Percentiles rank a stretch among this genome's conserved stretches.
These are phyloP conservation scores for Pseudogymnoascus verrucosus DNA, from an alignment of 2,329 filamentous ascomycete genomes.

Conservation along the genomic window DNA sequence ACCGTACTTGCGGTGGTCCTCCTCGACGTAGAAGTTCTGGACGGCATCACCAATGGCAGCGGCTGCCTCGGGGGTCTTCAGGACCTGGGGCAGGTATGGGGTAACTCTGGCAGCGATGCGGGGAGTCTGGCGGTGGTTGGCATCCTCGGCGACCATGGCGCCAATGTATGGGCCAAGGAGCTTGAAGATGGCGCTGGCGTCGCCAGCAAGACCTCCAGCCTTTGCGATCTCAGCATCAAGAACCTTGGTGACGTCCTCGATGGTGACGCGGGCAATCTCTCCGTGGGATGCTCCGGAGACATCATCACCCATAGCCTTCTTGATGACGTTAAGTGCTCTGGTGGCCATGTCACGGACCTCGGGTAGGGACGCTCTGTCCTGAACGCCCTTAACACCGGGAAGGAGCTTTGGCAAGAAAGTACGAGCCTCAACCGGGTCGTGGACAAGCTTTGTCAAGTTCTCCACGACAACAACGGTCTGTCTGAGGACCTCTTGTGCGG, in stretches of 20 bases:
- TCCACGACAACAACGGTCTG: constrained; percentile 96
- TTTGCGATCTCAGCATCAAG: constrained; percentile 71
- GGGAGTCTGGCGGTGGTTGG: constrained; percentile 70
- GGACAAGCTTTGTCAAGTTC: constrained; percentile 96
- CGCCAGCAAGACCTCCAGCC: constrained; percentile 52
- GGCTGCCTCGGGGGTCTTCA: constrained; percentile 51
- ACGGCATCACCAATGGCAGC: constrained; percentile 63
- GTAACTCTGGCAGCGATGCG: constrained; percentile 62
- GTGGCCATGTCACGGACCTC: constrained; percentile 88
- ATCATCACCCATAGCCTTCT: constrained; percentile 80
- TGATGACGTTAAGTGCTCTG: constrained; percentile 75
- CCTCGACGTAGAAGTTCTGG: constrained; percentile 69
- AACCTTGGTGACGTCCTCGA: constrained; percentile 65
- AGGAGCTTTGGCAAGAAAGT: constrained; percentile 91
- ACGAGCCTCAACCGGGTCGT: constrained; percentile 88
- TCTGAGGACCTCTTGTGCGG: constrained; percentile 85
- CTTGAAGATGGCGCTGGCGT: constrained; percentile 55
- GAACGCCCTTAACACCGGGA: constrained; percentile 85
- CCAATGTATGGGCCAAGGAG: constrained; percentile 66
- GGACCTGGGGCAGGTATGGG: constrained; percentile 68
- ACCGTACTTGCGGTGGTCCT: constrained; percentile 82
- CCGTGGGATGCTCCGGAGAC: constrained; percentile 46
- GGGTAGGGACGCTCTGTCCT: constrained; percentile 80
- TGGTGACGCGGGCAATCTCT: constrained; percentile 54
- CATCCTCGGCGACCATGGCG: constrained; percentile 78